phyloP scores from a whole-genome alignment of 805 yeast genomes.

The Clavispora fructus region DNA sequence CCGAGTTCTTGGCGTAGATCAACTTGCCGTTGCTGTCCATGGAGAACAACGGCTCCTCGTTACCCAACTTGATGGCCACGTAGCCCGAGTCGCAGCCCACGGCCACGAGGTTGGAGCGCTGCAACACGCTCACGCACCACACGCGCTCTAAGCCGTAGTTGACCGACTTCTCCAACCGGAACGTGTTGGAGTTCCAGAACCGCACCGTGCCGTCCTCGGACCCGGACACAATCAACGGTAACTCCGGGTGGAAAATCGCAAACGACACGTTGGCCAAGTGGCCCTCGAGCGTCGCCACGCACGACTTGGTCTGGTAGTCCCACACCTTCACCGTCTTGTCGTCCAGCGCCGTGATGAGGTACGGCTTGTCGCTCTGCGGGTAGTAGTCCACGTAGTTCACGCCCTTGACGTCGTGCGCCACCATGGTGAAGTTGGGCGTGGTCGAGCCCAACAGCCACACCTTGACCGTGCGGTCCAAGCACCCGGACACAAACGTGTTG shows the following conservation, averaged over 20 bases:
- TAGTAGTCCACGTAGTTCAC: slow-evolving; percentile 95
- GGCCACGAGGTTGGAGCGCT: slow-evolving; percentile 70
- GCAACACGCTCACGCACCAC: slow-evolving; percentile 85
- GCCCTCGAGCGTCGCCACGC: slow-evolving; percentile 91
- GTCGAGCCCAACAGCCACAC: slow-evolving; percentile 91
- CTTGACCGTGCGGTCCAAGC: slow-evolving; percentile 93
- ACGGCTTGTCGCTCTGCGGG: slow-evolving; percentile 96
- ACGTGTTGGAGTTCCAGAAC: slow-evolving; percentile 92
- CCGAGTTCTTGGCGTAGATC: slow-evolving; percentile 87
- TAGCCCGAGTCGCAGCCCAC: slow-evolving; percentile 95
- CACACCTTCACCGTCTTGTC: slow-evolving; percentile 84
- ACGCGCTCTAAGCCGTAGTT: slow-evolving; percentile 92
- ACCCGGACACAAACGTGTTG: slow-evolving; percentile 94
- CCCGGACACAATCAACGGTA: slow-evolving; percentile 92
- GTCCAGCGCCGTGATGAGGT: slow-evolving; percentile 85
- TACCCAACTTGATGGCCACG: slow-evolving; percentile 83
- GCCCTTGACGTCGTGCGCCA: slow-evolving; percentile 89
- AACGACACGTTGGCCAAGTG: slow-evolving; percentile 92
- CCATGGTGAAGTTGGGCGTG: slow-evolving; percentile 84
- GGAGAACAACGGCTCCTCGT: slow-evolving; percentile 88
- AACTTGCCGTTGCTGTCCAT: slow-evolving; percentile 92
- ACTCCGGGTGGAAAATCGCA: slow-evolving; percentile 96
- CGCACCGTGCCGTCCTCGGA: slow-evolving; percentile 94
- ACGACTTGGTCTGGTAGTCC: slow-evolving; percentile 96
- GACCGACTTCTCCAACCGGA: slow-evolving; percentile 86